A percentile compares a stretch with the other conserved stretches of the same genome.
phyloP scores from a whole-genome alignment of 2,329 filamentous ascomycete genomes.

The Talaromyces sp. region DNA sequence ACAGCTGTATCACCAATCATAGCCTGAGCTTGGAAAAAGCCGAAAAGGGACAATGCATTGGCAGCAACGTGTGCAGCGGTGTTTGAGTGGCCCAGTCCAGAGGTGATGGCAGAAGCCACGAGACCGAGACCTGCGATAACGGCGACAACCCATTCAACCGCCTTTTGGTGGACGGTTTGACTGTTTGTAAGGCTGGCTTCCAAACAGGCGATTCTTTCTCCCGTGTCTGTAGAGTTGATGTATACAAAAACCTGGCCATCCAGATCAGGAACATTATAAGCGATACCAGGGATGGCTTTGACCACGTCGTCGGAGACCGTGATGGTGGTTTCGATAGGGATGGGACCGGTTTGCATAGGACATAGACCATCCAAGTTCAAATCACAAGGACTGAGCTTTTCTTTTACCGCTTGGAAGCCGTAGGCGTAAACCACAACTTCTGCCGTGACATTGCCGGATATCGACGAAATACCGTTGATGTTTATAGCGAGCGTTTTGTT shows the following conservation, averaged over 20 bases:
- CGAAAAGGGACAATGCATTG: constrained; percentile 89
- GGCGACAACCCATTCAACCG: constrained; percentile 86
- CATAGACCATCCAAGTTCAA: constrained; percentile 72
- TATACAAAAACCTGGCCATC: constrained; percentile 81
- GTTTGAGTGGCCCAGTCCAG: constrained; percentile 87
- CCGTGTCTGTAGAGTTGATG: constrained; percentile 68
- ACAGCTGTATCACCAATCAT: constrained; percentile 84
- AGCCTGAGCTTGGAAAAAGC: constrained; percentile 91
- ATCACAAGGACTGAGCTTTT: constrained; percentile 73
- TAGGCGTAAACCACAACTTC: constrained; percentile 77
- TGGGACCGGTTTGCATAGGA: constrained; percentile 83
- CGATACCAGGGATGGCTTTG: constrained; percentile 72
- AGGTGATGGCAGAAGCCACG: constrained; percentile 81
- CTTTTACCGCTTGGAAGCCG: constrained; percentile 69
- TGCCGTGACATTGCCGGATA: constrained; percentile 78
- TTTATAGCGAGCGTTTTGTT: constrained; percentile 72
- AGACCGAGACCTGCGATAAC: constrained; percentile 82
- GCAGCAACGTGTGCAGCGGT: constrained; percentile 92
- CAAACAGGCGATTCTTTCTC: constrained; percentile 74
- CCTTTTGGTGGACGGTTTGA: constrained; percentile 84
- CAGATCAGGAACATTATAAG: constrained; percentile 85
- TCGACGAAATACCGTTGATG: constrained; percentile 77
- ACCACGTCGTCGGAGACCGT: constrained; percentile 58
- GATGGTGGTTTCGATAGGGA: constrained; percentile 73
- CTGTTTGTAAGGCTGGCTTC: constrained; percentile 86